Conservation (phyloP, 495 filamentous ascomycete genomes). For the Tuber umbilicatum region DNA sequence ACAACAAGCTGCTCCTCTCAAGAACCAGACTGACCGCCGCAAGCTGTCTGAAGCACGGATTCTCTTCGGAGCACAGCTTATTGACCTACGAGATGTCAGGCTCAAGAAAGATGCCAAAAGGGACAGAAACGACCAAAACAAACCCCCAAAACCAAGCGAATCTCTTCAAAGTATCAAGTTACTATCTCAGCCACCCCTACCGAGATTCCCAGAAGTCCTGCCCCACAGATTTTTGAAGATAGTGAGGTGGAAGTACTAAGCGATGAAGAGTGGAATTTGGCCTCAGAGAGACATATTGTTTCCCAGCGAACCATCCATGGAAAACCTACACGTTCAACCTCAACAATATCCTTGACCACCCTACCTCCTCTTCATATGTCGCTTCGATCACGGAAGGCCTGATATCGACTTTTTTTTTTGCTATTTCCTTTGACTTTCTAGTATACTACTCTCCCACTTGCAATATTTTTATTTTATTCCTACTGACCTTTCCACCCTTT, state of each 20-base stretch:
- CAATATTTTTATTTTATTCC: not conserved
- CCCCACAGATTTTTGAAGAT: not conserved
- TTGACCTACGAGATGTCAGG: not conserved
- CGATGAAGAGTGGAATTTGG: not conserved
- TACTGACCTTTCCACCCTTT: not conserved
- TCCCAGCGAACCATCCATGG: not conserved
- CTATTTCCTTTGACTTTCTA: not conserved
- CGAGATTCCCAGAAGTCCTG: not conserved
- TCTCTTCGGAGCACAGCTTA: not conserved
- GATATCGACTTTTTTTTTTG: not conserved
- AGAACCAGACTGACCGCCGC: not conserved
- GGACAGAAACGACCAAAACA: not conserved
- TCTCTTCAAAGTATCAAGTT: not conserved
- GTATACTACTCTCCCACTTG: not conserved
- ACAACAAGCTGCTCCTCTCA: not conserved
- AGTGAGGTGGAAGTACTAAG: not conserved
- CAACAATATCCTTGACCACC: not conserved
- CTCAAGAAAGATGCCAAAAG: not conserved
- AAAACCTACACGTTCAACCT: not conserved
- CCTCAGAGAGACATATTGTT: not conserved
- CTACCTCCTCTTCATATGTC: not conserved
- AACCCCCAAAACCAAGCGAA: not conserved
- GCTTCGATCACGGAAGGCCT: not conserved
- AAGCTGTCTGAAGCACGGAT: not conserved
- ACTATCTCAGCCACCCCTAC: not conserved